A percentile compares a stretch with the other conserved stretches of the same genome.
Conservation (phyloP, 345 rosid species). For the Melaleuca quinquenervia region DNA sequence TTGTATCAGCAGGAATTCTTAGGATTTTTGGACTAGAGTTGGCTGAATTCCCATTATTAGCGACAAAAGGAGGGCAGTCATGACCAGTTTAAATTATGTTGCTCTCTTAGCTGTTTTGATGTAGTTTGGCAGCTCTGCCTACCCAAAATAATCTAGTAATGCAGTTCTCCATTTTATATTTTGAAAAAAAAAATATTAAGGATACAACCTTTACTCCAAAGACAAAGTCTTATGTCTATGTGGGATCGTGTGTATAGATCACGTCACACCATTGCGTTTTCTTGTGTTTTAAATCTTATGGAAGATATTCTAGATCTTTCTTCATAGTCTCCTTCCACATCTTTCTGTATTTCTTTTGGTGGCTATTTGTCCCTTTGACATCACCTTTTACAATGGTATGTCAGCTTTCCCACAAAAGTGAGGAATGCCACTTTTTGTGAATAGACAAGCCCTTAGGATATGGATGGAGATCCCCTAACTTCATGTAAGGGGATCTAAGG, state of each 20-base stretch:
- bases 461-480: too few relatives aligned
- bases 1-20: slow-evolving; percentile 26
- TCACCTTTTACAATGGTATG: background rate
- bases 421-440: background rate
- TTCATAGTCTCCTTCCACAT: background rate
- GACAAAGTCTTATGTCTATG: background rate
- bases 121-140: background rate
- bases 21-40: slow-evolving; percentile 36
- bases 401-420: background rate
- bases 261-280: background rate
- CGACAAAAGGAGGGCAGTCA: slow-evolving; percentile 21
- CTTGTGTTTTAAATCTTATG: background rate
- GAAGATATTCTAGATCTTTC: background rate
- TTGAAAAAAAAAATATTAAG: background rate
- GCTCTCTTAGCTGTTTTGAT: background rate
- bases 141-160: background rate
- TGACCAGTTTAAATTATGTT: slow-evolving; percentile 16
- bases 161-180: background rate
- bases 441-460: background rate
- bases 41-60: slow-evolving; percentile 39
- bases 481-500: too few relatives aligned
- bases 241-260: background rate
- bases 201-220: background rate
- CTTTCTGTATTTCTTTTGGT: background rate
- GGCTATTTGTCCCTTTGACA: background rate